Conservation (phyloP, 2,329 filamentous ascomycete genomes). For the Aspergillus sp. region DNA sequence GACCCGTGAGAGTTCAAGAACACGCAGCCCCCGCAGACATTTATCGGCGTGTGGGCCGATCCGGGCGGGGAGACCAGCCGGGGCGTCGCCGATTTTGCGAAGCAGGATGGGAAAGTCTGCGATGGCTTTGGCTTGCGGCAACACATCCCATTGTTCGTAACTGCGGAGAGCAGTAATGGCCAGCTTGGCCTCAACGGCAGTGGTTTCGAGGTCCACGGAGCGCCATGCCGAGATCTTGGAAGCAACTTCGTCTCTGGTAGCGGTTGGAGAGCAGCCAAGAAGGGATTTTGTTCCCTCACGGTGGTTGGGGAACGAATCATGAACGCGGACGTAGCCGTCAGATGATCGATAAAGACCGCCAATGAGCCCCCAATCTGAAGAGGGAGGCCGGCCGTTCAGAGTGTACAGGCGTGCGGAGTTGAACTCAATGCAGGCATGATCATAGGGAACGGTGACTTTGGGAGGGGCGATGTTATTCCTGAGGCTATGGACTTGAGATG, state of each 20-base stretch:
- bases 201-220: slow-evolving; percentile 52
- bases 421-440: slow-evolving; percentile 56
- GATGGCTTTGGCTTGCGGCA: slow-evolving; percentile 50
- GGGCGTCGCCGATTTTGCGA: slow-evolving; percentile 32
- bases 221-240: slow-evolving; percentile 44
- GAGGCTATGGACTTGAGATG: slow-evolving; percentile 48
- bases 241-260: slow-evolving; percentile 44
- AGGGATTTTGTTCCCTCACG: slow-evolving; percentile 47
- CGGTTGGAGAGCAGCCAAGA: slow-evolving; percentile 40
- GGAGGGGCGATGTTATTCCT: slow-evolving; percentile 36
- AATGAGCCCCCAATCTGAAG: slow-evolving; percentile 45
- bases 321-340: slow-evolving; percentile 58
- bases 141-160: slow-evolving; percentile 54
- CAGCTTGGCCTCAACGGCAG: slow-evolving; percentile 42
- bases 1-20: slow-evolving; percentile 42
- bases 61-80: slow-evolving; percentile 11
- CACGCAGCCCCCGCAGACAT: slow-evolving; percentile 45
- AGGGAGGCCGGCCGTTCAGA: slow-evolving; percentile 40
- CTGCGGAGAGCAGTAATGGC: slow-evolving; percentile 55
- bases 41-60: slow-evolving; percentile 24
- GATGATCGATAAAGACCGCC: slow-evolving; percentile 55
- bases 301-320: slow-evolving; percentile 58
- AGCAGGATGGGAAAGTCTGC: slow-evolving; percentile 51
- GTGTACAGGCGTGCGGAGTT: slow-evolving; percentile 54
- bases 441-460: slow-evolving; percentile 45